phyloP scores from a whole-genome alignment of 2,329 filamentous ascomycete genomes.

The Aspergillus brunneoviolaceus region DNA sequence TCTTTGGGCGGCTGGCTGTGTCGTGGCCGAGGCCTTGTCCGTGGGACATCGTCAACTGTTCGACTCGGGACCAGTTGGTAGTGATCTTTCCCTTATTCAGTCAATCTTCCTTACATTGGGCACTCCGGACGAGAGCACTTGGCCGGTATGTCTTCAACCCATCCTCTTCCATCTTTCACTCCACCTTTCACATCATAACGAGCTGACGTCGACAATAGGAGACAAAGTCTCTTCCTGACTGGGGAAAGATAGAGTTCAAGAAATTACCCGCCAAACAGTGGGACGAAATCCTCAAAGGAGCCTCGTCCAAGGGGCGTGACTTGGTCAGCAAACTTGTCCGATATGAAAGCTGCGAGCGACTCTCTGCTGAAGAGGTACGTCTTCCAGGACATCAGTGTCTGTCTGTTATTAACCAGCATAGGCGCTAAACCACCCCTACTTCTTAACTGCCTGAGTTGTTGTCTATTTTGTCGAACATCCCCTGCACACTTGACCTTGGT shows the following conservation, averaged over 20 bases:
- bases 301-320: constrained; percentile 59
- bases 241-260: constrained; percentile 80
- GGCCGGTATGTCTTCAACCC: constrained; percentile 64
- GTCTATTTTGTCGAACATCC: background rate
- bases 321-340: constrained; percentile 67
- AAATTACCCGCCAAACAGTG: constrained; percentile 68
- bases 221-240: constrained; percentile 67
- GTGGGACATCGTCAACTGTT: constrained; percentile 66
- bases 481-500: background rate
- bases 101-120: constrained; percentile 92
- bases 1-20: constrained; percentile 84
- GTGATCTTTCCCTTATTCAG: constrained; percentile 83
- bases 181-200: too few species aligned
- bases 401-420: constrained; percentile 17
- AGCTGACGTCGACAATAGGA: constrained; percentile 27
- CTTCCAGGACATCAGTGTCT: background rate
- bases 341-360: constrained; percentile 68
- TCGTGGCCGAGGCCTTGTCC: constrained; percentile 73
- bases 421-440: constrained; percentile 43
- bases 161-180: background rate
- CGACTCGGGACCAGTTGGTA: constrained; percentile 84
- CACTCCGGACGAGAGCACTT: constrained; percentile 74
- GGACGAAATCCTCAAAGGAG: constrained; percentile 66
- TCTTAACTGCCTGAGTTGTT: constrained; percentile 18
- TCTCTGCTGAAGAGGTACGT: constrained; percentile 64